Base-by-base conservation (phyloP, 176 grass and related monocot genomes). In the Hsuehochloa calcarea region DNA sequence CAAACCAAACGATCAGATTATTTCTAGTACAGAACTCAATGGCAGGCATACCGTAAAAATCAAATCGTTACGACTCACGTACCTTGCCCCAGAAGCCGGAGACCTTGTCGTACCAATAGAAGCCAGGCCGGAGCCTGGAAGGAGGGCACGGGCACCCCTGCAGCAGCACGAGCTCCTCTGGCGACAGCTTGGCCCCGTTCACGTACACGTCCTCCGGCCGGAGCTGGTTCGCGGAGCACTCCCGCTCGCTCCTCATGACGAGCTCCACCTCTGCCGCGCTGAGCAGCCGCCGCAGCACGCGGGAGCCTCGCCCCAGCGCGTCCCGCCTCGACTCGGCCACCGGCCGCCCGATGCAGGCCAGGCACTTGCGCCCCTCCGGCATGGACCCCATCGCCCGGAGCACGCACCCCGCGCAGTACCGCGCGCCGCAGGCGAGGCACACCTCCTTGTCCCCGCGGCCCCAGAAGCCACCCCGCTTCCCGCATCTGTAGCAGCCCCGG, bases 31-130 rank as follows among this genome's bases (percentile, higher is more conserved):
- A 16, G 59, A 73, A 83, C 17, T 34, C n/a, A 6, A 11, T 37
- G 49, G 27, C 17, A 82, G 34, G 77, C 73, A 55, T 34, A 34
- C 38, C 27, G 1, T 38, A 80, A 80, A 75, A 60, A 38, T 29
- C 12, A 84, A 66, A 8, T 68, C 1, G 20, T 38, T 31, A 64
- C 10, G 47, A 19, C 41, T 55, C 22, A 50, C 90, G 76, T 83
- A 99, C 96, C 96, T 99, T 96, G 26, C 96, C 96, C 96, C 96
- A 99, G 83, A 92, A 96, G 25, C 96, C 96, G 12, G 93, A 96
- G 38, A 96, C 90, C 80, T 96, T 99, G 68, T 99, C 96, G 35
- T 99, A 99, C 96, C 96, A 99, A 81, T 99, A 99, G 63, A 87
- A 90, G 0, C 96, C 96, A 0, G 91, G 91, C 13, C 94, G 89